phyloP scores from a whole-genome alignment of 345 rosid genomes.

The Odontarrhena argentea region DNA sequence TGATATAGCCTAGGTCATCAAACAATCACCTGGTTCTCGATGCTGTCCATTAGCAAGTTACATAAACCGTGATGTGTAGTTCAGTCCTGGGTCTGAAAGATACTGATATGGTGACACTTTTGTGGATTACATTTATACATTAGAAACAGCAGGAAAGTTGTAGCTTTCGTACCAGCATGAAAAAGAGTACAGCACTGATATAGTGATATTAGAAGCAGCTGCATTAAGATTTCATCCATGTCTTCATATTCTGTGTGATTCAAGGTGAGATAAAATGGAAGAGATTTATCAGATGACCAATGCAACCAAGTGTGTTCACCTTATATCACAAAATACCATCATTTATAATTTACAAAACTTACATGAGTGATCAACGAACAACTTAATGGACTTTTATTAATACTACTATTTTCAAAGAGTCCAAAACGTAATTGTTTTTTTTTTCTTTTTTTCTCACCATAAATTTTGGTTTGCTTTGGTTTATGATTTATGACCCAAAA shows the following conservation, averaged over 20 bases:
- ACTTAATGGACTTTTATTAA: no score
- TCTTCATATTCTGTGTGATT: neutral
- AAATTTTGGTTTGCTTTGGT: neutral
- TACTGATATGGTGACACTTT: neutral
- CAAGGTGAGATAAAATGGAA: neutral
- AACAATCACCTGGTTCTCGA: constrained; percentile 12
- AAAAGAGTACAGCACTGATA: neutral
- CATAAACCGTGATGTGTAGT: constrained; percentile 1
- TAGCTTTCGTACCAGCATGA: neutral
- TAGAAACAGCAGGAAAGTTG: neutral
- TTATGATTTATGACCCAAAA: neutral
- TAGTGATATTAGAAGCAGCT: neutral
- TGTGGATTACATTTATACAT: neutral
- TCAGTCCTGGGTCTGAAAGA: constrained; percentile 11
- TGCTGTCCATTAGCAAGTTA: constrained; percentile 9
- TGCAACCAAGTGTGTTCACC: neutral
- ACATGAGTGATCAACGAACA: neutral
- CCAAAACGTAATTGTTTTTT: no score
- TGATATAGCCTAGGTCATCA: constrained; percentile 1
- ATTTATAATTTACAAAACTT: neutral
- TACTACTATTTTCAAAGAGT: no score
- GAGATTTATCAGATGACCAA: neutral
- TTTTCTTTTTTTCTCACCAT: no score
- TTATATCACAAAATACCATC: no score
- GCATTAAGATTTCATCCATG: neutral